phyloP scores from a whole-genome alignment of 257 asterid species.

The Nicotiana attenuata region DNA sequence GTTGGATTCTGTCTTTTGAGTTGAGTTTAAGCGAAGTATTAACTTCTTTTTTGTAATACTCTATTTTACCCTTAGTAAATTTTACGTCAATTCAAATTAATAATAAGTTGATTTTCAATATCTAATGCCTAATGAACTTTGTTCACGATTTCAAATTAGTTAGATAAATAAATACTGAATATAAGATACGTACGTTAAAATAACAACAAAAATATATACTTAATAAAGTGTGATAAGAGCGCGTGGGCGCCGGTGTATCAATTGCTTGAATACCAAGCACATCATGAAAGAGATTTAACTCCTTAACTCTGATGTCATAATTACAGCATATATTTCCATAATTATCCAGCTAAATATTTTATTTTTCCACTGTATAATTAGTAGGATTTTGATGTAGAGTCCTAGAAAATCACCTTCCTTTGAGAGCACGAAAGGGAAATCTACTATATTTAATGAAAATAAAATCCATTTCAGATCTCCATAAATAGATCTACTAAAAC shows the following conservation, averaged over 20 bases:
- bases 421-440: background rate
- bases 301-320: background rate
- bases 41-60: too few species aligned
- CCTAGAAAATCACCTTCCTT: background rate
- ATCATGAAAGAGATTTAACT: background rate
- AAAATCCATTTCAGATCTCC: background rate
- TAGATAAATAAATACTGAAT: too few species aligned
- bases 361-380: background rate
- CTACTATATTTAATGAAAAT: background rate
- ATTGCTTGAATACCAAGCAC: background rate
- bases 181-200: background rate
- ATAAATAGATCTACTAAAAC: background rate
- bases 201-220: background rate
- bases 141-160: too few species aligned
- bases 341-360: slow-evolving; percentile 2
- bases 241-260: background rate
- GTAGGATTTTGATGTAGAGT: background rate
- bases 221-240: background rate
- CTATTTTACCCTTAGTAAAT: too few species aligned
- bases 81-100: too few species aligned
- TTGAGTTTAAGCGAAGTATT: too few species aligned
- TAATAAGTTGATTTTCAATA: too few species aligned
- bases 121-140: too few species aligned
- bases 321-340: background rate
- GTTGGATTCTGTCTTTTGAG: too few species aligned